These are phyloP conservation scores for Psilocybe subaeruginosa DNA, from an alignment of 768 basidiomycete species.

Conservation along the genomic window DNA sequence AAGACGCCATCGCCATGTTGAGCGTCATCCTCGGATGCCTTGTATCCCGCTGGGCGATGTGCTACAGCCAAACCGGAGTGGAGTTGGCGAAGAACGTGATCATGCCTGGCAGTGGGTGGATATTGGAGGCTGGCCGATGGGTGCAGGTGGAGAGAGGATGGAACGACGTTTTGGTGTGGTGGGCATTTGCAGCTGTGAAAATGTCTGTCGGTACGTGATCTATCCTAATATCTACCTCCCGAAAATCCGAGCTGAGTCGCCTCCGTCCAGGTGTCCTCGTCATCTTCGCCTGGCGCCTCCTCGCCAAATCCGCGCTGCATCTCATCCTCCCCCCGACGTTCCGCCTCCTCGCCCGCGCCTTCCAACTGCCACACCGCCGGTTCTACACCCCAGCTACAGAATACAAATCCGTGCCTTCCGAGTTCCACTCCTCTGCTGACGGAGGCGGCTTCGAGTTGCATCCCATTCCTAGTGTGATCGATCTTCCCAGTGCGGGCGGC, in stretches of 20 bases:
- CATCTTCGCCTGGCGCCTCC: constrained; percentile 87
- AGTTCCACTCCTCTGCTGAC: constrained; percentile 39
- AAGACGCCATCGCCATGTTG: constrained; percentile 94
- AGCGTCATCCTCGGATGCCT: constrained; percentile 80
- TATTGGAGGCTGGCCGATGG: constrained; percentile 34
- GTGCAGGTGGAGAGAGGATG: constrained; percentile 36
- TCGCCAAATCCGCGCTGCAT: constrained; percentile 80
- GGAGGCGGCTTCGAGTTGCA: constrained; percentile 53
- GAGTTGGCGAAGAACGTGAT: constrained; percentile 26
- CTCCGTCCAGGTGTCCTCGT: constrained; percentile 59
- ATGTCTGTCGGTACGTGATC: constrained; percentile 42
- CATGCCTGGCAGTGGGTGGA: constrained; percentile 64
- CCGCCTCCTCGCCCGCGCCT: constrained; percentile 68
- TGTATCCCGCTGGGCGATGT: constrained; percentile 68
- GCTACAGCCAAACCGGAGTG: constrained; percentile 42
- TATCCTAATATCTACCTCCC: neutral
- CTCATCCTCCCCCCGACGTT: constrained; percentile 82
- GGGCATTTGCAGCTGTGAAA: constrained; percentile 48
- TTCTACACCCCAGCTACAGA: constrained; percentile 94
- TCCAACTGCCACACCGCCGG: constrained; percentile 78
- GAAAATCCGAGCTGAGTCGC: neutral
- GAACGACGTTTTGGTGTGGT: constrained; percentile 47
- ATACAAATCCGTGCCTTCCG: constrained; percentile 70
- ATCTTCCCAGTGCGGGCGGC: constrained; percentile 59
- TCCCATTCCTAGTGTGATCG: constrained; percentile 85